Evolutionary conservation across 495 filamentous ascomycete genomes (phyloP).

Genomic region (Tuber aestivum): DNA sequence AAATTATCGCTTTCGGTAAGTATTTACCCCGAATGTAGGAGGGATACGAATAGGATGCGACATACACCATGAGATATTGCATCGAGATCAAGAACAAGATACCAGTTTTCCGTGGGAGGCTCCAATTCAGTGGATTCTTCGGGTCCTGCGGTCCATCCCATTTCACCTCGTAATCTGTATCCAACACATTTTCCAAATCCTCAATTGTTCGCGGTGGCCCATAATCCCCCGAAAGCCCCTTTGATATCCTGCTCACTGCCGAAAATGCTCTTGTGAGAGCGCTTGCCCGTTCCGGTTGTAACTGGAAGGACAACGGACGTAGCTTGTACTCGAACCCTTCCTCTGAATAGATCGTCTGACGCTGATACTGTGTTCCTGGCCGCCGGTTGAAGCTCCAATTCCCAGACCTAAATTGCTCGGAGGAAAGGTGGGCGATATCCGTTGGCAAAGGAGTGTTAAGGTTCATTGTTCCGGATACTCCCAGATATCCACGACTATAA

Average conservation of each 20-base stretch:
- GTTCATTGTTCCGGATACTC: background rate
- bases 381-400: conserved; percentile 3
- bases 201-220: conserved; percentile 12
- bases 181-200: conserved; percentile 28
- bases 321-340: background rate
- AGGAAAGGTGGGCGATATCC: background rate
- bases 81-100: conserved; percentile 61
- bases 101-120: conserved; percentile 59
- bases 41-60: conserved; percentile 3
- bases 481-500: background rate
- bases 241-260: background rate
- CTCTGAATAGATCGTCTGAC: background rate
- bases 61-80: conserved; percentile 62
- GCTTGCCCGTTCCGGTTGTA: background rate
- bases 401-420: background rate
- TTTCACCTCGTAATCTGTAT: conserved; percentile 61
- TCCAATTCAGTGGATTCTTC: conserved; percentile 72
- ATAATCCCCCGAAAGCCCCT: background rate
- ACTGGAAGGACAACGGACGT: background rate
- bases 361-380: background rate
- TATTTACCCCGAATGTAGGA: background rate
- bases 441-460: background rate
- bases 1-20: background rate
- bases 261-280: background rate
- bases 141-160: conserved; percentile 60